Base-by-base conservation (phyloP, 148 eudicot genomes). In the Mesembryanthemum crystallinum region DNA sequence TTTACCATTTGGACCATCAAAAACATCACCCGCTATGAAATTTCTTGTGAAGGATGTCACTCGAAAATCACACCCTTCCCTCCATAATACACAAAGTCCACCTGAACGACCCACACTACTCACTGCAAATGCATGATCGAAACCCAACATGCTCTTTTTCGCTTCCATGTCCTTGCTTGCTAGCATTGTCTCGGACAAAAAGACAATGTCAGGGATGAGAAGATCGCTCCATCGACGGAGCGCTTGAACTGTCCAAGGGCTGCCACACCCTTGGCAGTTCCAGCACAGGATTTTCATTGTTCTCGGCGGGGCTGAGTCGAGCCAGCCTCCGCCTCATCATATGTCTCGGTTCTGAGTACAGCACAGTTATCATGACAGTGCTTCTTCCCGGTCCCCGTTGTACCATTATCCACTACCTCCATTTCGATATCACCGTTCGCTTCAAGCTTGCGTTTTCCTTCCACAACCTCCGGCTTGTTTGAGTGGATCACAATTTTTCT, bases 191-290 rank as follows among this genome's bases (percentile, higher is more conserved):
- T 60, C 64, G 30, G 15, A 60, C 14, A 60, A n/a, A 18, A 60
- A 60, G 24, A 60, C 30, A 60, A 60, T 60, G 14, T 27, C 32
- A 23, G 13, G 64, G 64, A 30, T 8, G 3, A 60, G 30, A 1
- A 6, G 4, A 24, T 9, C 21, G 13, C 64, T 60, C 30, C 64
- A 60, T 3, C 11, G 15, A 8, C 63, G 63, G 30, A 59, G 63
- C 30, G 30, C 30, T 4, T 27, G 63, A 59, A 59, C 63, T 59
- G 27, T 59, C 63, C 28, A 59, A 24, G 63, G 63, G 63, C 20
- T 59, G 30, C 63, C 63, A 59, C 30, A 24, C 29, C 63, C 63
- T 59, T 59, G 63, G 30, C 63, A 59, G 63, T 59, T 59, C 63
- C 63, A 59, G 11, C 63, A 59, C 5, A 59, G 7, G 9, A 59